Percentiles rank a stretch among this genome's conserved stretches.
These are phyloP conservation scores for Avena atlantica DNA, from an alignment of 176 grass and related monocot genomes.

Conservation along the genomic window DNA sequence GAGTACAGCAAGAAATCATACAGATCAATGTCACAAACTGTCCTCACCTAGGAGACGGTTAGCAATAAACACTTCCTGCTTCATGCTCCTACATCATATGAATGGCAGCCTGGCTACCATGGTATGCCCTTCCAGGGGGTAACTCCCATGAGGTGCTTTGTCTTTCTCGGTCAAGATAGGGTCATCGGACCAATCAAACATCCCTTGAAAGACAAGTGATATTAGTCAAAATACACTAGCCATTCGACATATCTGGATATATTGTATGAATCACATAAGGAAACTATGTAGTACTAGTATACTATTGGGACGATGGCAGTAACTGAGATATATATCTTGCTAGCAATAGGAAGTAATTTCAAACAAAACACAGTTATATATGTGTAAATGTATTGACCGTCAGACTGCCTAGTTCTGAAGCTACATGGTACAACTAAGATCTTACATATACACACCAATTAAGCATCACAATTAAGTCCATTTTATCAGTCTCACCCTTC, in stretches of 20 bases:
- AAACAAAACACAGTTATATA: not conserved
- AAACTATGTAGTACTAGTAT: not conserved
- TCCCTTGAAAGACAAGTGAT: not conserved
- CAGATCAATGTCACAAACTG: not conserved
- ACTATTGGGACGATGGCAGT: not conserved
- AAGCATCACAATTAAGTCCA: not conserved
- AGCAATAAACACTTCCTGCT: constrained; percentile 1
- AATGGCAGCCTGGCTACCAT: not conserved
- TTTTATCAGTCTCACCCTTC: not conserved
- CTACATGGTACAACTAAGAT: constrained; percentile 16
- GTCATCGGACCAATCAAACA: constrained; percentile 3
- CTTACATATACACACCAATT: not conserved
- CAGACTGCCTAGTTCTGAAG: not conserved
- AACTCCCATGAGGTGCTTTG: not conserved
- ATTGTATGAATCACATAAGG: not conserved
- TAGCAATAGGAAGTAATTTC: not conserved
- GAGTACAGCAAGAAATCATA: not conserved
- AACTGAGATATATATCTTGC: not conserved
- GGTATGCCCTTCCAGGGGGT: not conserved
- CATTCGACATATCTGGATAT: not conserved
- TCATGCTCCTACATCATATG: not conserved
- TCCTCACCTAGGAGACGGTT: constrained; percentile 9
- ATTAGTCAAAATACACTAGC: not conserved
- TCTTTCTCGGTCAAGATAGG: constrained; percentile 12
- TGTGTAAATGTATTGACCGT: not conserved